Base-by-base conservation (phyloP, 352 stramenopile species). In the Globisporangium ultimum region DNA sequence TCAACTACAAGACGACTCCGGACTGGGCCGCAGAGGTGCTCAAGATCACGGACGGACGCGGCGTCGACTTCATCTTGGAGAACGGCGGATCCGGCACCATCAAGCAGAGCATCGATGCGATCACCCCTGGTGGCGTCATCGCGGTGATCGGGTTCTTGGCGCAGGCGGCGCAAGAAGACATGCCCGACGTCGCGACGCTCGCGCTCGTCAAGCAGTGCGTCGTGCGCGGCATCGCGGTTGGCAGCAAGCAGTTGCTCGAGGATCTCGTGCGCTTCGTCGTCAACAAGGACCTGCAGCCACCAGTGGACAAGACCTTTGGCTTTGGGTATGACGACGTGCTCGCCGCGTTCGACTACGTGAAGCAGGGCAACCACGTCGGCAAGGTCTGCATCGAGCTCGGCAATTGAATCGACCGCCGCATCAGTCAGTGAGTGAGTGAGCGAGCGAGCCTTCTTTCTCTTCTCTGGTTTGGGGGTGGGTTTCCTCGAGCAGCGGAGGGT, bases 51-150 rank as follows among this genome's bases (percentile, higher is more conserved):
- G 59, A 63, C 24, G 60, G 56, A 48, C 59, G 62, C 28, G 60
- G 67, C 17, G 64, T 53, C 17, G 63, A 75, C 63, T 70, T 69
- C 48, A 53, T 75, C 6, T 56, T 75, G 47, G 67, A 75, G 48
- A 72, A 64, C 20, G 67, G 67, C 20, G 67, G 64, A 3, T 60
- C 60, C 22, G 61, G 67, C 1, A 75, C 67, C 1, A 75, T 75
- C 10, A 57, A 64, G 18, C 67, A 75, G 52, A 75, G 64, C 48
- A 2, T 32, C 24, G 24, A 32, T 5, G 24, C 24, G 24, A 32
- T 32, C 24, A 32, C 24, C 24, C 24, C 24, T 32, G 24, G 24
- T 5, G 24, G 24, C 24, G 24, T 32, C 24, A 32, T 32, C 24
- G 24, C 24, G 24, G 24, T 32, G 24, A 32, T 32, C 24, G 24